Evolutionary conservation across 1,139 yeast genomes (phyloP), one percentile per base, ranked within the genome.

Genomic region (Suhomyces maxii): DNA sequence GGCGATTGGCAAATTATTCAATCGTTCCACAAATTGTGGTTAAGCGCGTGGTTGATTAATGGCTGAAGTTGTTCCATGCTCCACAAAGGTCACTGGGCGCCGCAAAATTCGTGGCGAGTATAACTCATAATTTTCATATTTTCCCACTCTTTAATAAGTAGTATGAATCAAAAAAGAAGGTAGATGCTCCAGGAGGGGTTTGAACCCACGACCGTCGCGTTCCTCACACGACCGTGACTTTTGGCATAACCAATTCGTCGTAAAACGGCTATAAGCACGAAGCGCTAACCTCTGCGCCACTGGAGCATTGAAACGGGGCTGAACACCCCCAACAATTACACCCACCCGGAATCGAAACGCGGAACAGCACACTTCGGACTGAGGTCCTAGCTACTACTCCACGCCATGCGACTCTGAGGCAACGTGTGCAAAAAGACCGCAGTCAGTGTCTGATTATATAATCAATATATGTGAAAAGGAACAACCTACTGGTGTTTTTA

Each of bases 191-290:
- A 71, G 77, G 77, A 71, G 77, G 77, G 78, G 78, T 69, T 73
- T 71, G 79, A 73, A 73, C 79, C 78, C 77, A 72, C 77, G 79
- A 73, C 79, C 77, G 76, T 73, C 78, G 79, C 79, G 78, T 73
- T 71, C 76, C 79, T 73, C 77, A 73, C 77, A 72, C 77, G 78
- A 73, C 77, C 76, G 77, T 72, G 79, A 73, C 76, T 68, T 70
- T 62, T 70, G 76, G 77, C 60, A 72, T 73, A 71, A 72, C 77
- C 72, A 68, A 60, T 63, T 68, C 63, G 73, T 69, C 73, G 74
- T 64, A 69, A 70, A 58, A 68, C 75, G 71, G 76, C 76, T 72
- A 72, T 72, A 72, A 72, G 78, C 77, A 73, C 78, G 77, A 73
- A 72, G 77, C 77, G 77, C 78, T 72, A 71, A 72, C 78, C 77